phyloP scores from a whole-genome alignment of 2,329 filamentous ascomycete genomes.

The Atkinsonella texensis region DNA sequence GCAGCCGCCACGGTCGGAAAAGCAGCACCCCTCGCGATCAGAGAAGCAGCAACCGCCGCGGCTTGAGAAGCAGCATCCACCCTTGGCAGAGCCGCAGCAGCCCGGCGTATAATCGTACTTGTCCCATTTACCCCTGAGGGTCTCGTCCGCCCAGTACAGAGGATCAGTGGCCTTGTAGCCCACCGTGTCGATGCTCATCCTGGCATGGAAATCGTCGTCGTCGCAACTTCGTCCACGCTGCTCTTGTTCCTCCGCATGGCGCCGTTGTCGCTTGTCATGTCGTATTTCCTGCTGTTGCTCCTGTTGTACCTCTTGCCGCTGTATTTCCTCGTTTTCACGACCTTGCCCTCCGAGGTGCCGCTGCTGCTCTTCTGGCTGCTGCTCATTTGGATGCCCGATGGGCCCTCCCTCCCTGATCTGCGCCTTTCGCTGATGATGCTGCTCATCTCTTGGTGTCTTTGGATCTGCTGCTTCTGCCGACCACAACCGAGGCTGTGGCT shows the following conservation, averaged over 20 bases:
- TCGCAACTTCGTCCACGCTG: neutral
- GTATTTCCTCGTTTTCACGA: neutral
- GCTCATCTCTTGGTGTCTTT: neutral
- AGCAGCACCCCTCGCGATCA: constrained; percentile 5
- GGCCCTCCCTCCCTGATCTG: neutral
- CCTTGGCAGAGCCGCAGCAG: neutral
- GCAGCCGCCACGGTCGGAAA: constrained; percentile 7
- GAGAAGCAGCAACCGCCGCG: constrained; percentile 9
- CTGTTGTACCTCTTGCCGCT: neutral
- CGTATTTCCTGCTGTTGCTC: neutral
- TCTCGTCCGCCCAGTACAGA: constrained; percentile 6
- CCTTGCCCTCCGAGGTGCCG: neutral
- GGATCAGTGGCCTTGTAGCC: constrained; percentile 5
- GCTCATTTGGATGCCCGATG: too few species aligned
- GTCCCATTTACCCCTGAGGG: constrained; percentile 7
- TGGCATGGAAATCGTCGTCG: neutral
- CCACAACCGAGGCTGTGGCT: neutral
- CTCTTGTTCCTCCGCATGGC: neutral
- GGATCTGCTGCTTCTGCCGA: neutral
- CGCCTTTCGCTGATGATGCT: neutral
- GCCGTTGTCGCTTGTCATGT: neutral
- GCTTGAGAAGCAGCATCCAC: constrained; percentile 4
- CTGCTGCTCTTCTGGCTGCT: neutral
- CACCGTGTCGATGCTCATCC: neutral
- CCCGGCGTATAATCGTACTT: neutral